Percentiles rank a stretch among this genome's conserved stretches.
Evolutionary conservation across 2,329 filamentous ascomycete genomes (phyloP).

Genomic region (Ilyonectria robusta): DNA sequence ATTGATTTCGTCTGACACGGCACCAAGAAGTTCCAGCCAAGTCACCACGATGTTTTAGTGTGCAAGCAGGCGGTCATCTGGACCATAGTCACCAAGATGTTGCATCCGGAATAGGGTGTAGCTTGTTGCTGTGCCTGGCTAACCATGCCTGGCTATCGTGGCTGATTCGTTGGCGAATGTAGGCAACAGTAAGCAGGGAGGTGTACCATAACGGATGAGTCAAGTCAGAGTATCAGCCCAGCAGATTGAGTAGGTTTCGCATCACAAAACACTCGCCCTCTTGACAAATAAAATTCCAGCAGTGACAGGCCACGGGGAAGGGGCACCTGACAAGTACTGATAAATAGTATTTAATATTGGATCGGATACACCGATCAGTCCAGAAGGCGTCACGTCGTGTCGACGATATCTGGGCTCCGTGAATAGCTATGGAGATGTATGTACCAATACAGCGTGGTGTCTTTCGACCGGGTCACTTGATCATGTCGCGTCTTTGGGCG

Average conservation of each 20-base stretch:
- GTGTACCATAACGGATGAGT: background rate
- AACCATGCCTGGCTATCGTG: background rate
- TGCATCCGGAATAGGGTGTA: background rate
- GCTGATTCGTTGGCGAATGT: background rate
- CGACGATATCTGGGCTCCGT: no score
- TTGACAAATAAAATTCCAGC: background rate
- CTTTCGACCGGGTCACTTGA: no score
- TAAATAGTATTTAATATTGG: no score
- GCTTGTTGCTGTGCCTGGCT: background rate
- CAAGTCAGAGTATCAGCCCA: background rate
- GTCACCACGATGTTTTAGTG: background rate
- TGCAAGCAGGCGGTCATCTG: background rate
- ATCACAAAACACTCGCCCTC: background rate
- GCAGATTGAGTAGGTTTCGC: background rate
- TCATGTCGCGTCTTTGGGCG: no score
- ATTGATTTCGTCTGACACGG: slow-evolving; percentile 17
- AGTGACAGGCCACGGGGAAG: no score
- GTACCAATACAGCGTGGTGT: no score
- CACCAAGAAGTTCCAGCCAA: background rate
- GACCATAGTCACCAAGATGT: background rate
- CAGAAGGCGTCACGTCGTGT: no score
- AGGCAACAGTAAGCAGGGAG: background rate
- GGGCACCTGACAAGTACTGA: no score
- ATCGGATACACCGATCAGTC: no score
- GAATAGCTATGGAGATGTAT: no score